These are phyloP conservation scores for Lyophyllum semitale DNA, from an alignment of 768 basidiomycete genomes.

Conservation along the genomic window DNA sequence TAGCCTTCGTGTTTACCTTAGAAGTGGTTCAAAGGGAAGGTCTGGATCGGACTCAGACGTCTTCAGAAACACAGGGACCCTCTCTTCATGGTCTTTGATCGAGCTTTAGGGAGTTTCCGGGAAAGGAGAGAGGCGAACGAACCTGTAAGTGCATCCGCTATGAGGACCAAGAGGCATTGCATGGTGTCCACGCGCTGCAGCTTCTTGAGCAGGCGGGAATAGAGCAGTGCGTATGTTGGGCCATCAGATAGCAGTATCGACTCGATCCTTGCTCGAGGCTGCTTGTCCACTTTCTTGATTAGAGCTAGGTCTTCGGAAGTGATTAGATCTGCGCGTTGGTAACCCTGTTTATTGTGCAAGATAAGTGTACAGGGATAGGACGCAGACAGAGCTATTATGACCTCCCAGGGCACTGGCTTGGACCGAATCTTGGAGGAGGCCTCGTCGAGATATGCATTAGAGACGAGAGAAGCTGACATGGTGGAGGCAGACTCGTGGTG, in stretches of 20 bases:
- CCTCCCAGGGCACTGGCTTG: constrained; percentile 97
- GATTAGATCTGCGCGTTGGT: constrained; percentile 91
- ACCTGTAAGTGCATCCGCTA: constrained; percentile 88
- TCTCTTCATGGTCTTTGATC: constrained; percentile 78
- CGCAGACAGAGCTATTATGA: constrained; percentile 29
- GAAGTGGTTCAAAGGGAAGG: constrained; percentile 77
- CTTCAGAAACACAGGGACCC: constrained; percentile 73
- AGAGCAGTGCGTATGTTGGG: constrained; percentile 80
- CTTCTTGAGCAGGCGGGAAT: constrained; percentile 84
- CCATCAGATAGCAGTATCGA: constrained; percentile 83
- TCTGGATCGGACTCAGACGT: constrained; percentile 70
- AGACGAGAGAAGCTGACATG: constrained; percentile 79
- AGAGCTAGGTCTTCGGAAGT: constrained; percentile 83
- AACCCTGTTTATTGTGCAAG: constrained; percentile 58
- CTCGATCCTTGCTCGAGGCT: constrained; percentile 71
- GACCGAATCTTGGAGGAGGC: constrained; percentile 83
- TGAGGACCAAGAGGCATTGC: constrained; percentile 82
- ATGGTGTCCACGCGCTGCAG: constrained; percentile 84
- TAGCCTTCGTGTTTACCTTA: constrained; percentile 51
- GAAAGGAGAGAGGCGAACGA: constrained; percentile 19
- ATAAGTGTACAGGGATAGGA: constrained; percentile 3
- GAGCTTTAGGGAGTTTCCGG: background rate
- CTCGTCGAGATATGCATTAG: constrained; percentile 85
- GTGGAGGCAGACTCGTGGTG: constrained; percentile 9
- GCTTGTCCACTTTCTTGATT: constrained; percentile 90